A percentile compares a stretch with the other conserved stretches of the same genome.
Conservation (phyloP, 148 eudicot genomes). For the Rhododendron griersonianum region DNA sequence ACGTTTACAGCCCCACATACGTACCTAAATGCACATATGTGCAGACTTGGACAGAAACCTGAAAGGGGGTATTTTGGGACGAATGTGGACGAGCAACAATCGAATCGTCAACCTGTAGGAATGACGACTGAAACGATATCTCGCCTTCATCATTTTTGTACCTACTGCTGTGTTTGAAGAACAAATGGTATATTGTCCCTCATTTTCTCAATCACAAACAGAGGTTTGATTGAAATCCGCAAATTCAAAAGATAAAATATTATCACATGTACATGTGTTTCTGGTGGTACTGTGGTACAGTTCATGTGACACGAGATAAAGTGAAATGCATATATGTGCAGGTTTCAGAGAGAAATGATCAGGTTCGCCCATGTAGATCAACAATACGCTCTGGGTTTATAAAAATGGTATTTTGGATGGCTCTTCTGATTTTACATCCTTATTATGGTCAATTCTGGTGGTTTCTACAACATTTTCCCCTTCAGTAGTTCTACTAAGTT, state of each 20-base stretch:
- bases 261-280: not conserved
- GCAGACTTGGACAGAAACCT: not conserved
- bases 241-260: not conserved
- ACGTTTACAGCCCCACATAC: not conserved
- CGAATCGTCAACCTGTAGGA: conserved; percentile 54
- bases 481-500: not conserved
- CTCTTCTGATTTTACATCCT: not conserved
- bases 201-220: not conserved
- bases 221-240: conserved; percentile 6
- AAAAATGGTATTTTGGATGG: not conserved
- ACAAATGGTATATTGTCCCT: conserved; percentile 16
- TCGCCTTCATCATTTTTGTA: conserved; percentile 33
- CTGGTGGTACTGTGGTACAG: not conserved
- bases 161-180: conserved; percentile 15
- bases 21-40: not conserved
- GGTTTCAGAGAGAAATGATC: not conserved
- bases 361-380: not conserved
- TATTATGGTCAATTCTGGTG: not conserved
- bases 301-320: not conserved
- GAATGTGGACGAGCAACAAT: conserved; percentile 88
- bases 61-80: not conserved
- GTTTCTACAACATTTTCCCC: not conserved
- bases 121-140: conserved; percentile 90
- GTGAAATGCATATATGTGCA: not conserved
- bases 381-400: not conserved